Base-by-base conservation (phyloP, 2,329 filamentous ascomycete genomes). In the Fusarium camptoceras region DNA sequence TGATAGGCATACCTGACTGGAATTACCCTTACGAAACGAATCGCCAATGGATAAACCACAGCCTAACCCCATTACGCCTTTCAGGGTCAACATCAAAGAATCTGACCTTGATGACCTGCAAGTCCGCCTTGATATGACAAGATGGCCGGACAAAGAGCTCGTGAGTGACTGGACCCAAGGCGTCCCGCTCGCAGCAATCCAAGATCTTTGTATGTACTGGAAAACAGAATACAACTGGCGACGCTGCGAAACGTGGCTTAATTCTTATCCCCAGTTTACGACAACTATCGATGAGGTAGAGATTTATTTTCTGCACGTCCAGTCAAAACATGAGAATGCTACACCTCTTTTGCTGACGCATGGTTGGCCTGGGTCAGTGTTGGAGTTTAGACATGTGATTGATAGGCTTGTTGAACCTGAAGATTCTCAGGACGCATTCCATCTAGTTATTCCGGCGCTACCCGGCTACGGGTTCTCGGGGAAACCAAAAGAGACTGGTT, bases 391-490 rank as follows among this genome's bases (percentile, higher is more conserved):
- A 20, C 24, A 57, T 16, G 28, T 65, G 2, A 48, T 63, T 3
- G 46, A 57, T 6, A 56, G 42, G 42, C 62, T 65, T 1, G 30
- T 48, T 27, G 22, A 57, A 11, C 62, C 58, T 14, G 58, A 57
- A 25, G 22, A 27, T 16, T 18, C n/a, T 11, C n/a, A 43, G 7
- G 46, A 63, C 24, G 50, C 51, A 1, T 65, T 65, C 11, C 62
- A 65, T 8, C 39, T 65, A 1, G 25, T 65, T 6, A n/a, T 65
- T 12, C 62, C 62, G 20, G 62, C 62, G 3, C 44, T 65, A 15
- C 62, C 62, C 1, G 58, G 58, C 5, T 65, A 65, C 10, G 62
- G 50, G 6, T 65, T 65, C 42, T 65, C 62, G 8, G 50, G 51
- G n/a, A 65, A 63, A 8, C 62, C 58, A 3, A 65, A 24, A 0